Conservation (phyloP, 371 early-diverging fungal genomes). For the Capillidium rhysosporum region DNA sequence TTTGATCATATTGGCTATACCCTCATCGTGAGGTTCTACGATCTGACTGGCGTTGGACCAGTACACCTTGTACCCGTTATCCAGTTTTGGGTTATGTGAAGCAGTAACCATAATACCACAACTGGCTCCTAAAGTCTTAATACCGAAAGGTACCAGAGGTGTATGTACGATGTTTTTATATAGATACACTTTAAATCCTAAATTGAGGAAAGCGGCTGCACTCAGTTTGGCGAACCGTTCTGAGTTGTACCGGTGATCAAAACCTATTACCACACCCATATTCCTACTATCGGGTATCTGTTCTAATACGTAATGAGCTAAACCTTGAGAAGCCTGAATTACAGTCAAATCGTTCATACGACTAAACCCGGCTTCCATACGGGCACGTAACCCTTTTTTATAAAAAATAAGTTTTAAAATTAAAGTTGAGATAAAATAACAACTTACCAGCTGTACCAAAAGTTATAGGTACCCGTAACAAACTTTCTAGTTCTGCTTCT, state of each 20-base stretch:
- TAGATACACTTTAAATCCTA: conserved; percentile 68
- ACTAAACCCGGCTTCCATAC: conserved; percentile 90
- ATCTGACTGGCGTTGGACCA: conserved; percentile 88
- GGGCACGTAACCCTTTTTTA: conserved; percentile 54
- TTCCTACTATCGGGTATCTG: conserved; percentile 24
- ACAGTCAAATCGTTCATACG: conserved; percentile 90
- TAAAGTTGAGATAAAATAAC: neutral
- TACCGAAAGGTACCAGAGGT: conserved; percentile 80
- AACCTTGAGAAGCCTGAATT: conserved; percentile 66
- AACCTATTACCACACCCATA: conserved; percentile 81
- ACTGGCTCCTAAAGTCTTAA: conserved; percentile 46
- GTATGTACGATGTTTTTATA: conserved; percentile 62
- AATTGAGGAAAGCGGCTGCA: conserved; percentile 60
- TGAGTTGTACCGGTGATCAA: conserved; percentile 88
- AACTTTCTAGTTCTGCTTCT: conserved; percentile 29
- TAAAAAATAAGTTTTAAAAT: neutral
- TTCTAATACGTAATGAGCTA: conserved; percentile 32
- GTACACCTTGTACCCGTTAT: conserved; percentile 98
- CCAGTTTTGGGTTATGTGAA: conserved; percentile 92
- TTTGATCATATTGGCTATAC: conserved; percentile 52
- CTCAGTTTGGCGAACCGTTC: conserved; percentile 62
- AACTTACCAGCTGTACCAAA: conserved; percentile 72
- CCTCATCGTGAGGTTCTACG: conserved; percentile 70
- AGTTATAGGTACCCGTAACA: conserved; percentile 52
- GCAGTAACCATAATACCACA: conserved; percentile 97